Evolutionary conservation across 345 rosid genomes (phyloP), one percentile per base, ranked within the genome.

Genomic region (Syzygium grande): DNA sequence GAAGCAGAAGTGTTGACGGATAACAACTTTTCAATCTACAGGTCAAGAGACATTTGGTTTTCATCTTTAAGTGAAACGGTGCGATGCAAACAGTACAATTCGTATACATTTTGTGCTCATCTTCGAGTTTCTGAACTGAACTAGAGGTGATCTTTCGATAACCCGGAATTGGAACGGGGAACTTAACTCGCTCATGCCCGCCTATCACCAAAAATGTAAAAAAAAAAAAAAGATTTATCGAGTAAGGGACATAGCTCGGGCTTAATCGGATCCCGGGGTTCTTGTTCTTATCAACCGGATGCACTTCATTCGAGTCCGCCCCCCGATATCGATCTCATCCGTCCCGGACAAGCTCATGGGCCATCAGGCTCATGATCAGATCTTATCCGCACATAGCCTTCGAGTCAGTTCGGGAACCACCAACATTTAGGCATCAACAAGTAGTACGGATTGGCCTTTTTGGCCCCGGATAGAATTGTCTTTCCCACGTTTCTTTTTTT

Each of bases 401-500:
- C 19, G 19, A 52, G 54, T 52, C 6, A 15, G 16, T 5, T 52
- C 55, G 21, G 55, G 55, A 52, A 5, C 46, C 6, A 58, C 77
- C 6, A 15, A 14, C 77, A 3, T 63, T 34, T 30, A 14, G 77
- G 29, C 0, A 16, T 30, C 5, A 29, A 14, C 77, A 15, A 7
- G 77, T 15, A 2, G 7, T 3, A 43, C 46, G 46, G 58, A 21
- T 54, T 21, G 9, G 58, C 58, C 58, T 54, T 19, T 54, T 54
- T 7, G 14, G 41, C 22, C 77, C 5, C 11, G 2, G 15, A 7
- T 29, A 29, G 21, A 65, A 29, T 7, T 63, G 77, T 63, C 77
- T 29, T 29, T 17, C 41, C 77, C 2, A 7, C 7, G 0, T 65
- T 34, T 34, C 21, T 3, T 27, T 6, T 6, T 0, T 29, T 1